These are phyloP conservation scores for Daphne laureola DNA, from an alignment of 441 rosid species.

Conservation along the genomic window DNA sequence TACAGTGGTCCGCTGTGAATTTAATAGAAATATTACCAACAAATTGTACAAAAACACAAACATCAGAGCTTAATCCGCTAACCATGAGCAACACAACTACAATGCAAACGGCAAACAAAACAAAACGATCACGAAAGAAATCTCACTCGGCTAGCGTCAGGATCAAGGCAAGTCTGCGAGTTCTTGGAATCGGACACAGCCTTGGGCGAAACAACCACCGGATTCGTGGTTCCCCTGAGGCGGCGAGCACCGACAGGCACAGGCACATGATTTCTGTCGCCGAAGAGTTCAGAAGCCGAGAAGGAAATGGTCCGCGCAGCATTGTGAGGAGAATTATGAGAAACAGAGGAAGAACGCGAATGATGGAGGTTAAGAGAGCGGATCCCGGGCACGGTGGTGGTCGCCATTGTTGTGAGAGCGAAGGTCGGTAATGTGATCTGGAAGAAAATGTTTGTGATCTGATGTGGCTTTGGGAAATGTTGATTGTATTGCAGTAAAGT, in stretches of 20 bases:
- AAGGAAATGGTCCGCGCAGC: conserved; percentile 32
- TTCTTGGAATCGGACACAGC: conserved; percentile 88
- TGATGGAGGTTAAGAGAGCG: conserved; percentile 34
- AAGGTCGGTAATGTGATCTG: conserved; percentile 1
- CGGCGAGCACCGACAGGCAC: conserved; percentile 15
- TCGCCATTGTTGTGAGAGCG: conserved; percentile 28
- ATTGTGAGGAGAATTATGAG: conserved; percentile 18
- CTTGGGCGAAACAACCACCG: conserved; percentile 54
- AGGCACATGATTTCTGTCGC: conserved; percentile 39
- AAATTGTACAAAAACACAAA: too few relatives aligned
- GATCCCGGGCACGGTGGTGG: conserved; percentile 36
- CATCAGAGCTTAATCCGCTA: too few relatives aligned
- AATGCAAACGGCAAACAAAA: neutral
- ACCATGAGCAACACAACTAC: neutral
- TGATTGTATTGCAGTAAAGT: neutral
- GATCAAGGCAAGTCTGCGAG: conserved; percentile 95
- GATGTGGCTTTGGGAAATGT: conserved; percentile 17
- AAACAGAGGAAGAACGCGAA: conserved; percentile 18
- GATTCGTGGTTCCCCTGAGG: conserved; percentile 18
- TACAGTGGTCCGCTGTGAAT: neutral
- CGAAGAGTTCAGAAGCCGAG: conserved; percentile 53
- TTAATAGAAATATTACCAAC: neutral
- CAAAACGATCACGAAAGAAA: neutral
- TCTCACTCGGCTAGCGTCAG: conserved; percentile 90
- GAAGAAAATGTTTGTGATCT: neutral